Base-by-base conservation (phyloP, 1,139 yeast species). In the Yamadazyma kanchanaburiensis region DNA sequence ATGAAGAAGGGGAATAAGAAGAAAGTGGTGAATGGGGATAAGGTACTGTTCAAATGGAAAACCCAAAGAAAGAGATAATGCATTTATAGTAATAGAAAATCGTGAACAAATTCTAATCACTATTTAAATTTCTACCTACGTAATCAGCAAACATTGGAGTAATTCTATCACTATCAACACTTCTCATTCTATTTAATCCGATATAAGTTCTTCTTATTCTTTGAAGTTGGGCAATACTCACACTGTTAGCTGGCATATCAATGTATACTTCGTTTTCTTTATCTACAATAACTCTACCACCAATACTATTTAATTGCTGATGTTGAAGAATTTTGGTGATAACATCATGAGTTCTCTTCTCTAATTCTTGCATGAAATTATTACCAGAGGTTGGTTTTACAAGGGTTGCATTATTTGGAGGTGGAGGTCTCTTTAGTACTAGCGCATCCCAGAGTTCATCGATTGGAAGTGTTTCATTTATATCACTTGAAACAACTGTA, bases 1-100 rank as follows among this genome's bases (percentile, higher is more conserved):
- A 86, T 89, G 95, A 86, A 86, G 55, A 82, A 80, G 43, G 97
- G 97, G 0, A 77, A 77, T 37, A 86, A 84, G 60, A 84, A 82
- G 70, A 89, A 88, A 64, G 53, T 81, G 4, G 66, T 72, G 5
- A 80, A 70, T 34, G 70, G 74, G 25, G 97, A 96, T 3, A 72
- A 72, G 37, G 73, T 73, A 1, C 66, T 70, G n/a, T 89, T 75
- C 63, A 85, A 85, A 61, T 89, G 96, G 95, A 84, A 81, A 53
- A 81, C 74, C 45, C 84, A 80, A 52, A 76, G 97, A 48, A 88
- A 87, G 63, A 74, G 83, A 45, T 84, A 56, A 51, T 13, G 26
- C 12, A 4, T 8, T 17, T 28, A 13, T 22, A 18, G 12, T 22
- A 14, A 12, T 18, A 10, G 10, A 10, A 8, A 7, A 18, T 18